Evolutionary conservation across 2,329 filamentous ascomycete species (phyloP).

Genomic region (Hypomyces rosellus): DNA sequence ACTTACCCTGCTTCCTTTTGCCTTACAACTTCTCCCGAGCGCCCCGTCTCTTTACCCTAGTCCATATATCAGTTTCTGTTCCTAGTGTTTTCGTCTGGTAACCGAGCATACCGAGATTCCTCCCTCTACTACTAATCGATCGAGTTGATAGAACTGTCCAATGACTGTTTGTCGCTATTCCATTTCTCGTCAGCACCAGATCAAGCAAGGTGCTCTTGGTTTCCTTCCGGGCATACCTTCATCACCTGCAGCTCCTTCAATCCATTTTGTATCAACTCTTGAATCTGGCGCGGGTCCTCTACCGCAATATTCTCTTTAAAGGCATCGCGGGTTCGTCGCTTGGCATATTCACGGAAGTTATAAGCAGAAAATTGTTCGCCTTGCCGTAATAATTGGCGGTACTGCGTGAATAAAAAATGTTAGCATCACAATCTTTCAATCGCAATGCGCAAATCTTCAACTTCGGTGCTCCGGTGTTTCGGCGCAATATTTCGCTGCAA

Average conservation of each 20-base stretch:
- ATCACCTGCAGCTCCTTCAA: constrained; percentile 79
- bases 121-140: constrained; percentile 86
- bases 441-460: neutral
- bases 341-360: constrained; percentile 97
- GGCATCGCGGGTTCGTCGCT: constrained; percentile 80
- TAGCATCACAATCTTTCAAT: neutral
- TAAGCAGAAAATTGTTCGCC: constrained; percentile 84
- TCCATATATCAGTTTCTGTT: neutral
- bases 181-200: constrained; percentile 4
- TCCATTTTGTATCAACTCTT: constrained; percentile 85
- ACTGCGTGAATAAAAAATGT: constrained; percentile 46
- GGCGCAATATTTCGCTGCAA: neutral
- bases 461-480: neutral
- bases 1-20: constrained; percentile 75
- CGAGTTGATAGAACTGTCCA: constrained; percentile 90
- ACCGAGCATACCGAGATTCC: constrained; percentile 58
- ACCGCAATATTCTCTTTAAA: constrained; percentile 76
- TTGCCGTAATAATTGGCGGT: constrained; percentile 84
- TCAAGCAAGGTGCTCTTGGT: too few species aligned
- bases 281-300: constrained; percentile 67
- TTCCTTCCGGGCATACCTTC: constrained; percentile 57
- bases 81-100: too few species aligned
- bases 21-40: constrained; percentile 60
- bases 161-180: constrained; percentile 84
- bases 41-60: constrained; percentile 64